Evolutionary conservation across 1,284 basidiomycete species (phyloP), one percentile per base, ranked within the genome.

Genomic region (Ceratobasidium sp.): DNA sequence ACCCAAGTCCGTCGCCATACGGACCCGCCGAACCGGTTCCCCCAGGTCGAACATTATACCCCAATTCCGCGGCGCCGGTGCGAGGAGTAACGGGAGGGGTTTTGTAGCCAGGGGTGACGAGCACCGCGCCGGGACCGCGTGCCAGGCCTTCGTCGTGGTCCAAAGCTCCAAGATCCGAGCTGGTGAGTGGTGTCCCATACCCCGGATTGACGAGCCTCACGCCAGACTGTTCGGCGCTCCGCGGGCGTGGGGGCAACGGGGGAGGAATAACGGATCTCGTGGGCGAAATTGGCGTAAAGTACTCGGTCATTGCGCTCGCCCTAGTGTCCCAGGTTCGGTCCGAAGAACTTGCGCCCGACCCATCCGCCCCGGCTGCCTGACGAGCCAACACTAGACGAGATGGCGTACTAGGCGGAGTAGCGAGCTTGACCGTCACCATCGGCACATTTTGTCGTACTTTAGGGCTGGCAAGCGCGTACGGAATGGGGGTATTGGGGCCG

Each of bases 1-100:
- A 43, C n/a, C 68, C 68, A 14, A 71, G 27, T 31, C 68, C 56
- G 19, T 71, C 68, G 37, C 68, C 68, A 14, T 71, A 71, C 39
- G 37, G 22, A 24, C 65, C 39, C 19, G 37, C 22, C 54, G 65
- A 69, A 4, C 65, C 53, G 11, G 53, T 54, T 34, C 24, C 53
- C 11, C 65, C 24, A 0, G 68, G 22, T n/a, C 39, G 39, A 37
- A 71, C 56, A 16, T 71, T 59, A 49, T 58, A 71, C 2, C 68
- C 68, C 39, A 71, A 3, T 22, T 71, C 68, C 1, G 56, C 68
- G 14, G 68, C 68, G 0, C 31, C 68, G 1, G 68, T 71, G 5
- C 68, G 39, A 4, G 68, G 68, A 41, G 27, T 71, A 6, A 71
- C 68, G 29, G 68, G 68, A 2, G 68, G 68, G 16, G 68, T 71